These are phyloP conservation scores for Asterionellopsis glacialis DNA, from an alignment of 108 stramenopile genomes.

Conservation along the genomic window DNA sequence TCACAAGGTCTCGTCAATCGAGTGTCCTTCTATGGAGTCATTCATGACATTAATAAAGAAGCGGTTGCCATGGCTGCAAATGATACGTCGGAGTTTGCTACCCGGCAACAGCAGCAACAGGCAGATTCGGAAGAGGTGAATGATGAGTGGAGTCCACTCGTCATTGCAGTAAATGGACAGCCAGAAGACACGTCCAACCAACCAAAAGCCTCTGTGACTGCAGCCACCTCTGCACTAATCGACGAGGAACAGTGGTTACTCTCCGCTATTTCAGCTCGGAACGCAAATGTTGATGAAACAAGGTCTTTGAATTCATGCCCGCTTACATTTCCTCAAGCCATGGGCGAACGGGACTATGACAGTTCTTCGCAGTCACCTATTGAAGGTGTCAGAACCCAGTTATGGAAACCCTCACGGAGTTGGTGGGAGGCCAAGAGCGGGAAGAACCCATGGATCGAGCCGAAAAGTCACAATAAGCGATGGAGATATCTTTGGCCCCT, in stretches of 20 bases:
- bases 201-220: conserved; percentile 13
- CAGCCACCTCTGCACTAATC: conserved; percentile 43
- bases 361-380: conserved; percentile 28
- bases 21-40: conserved; percentile 71
- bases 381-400: conserved; percentile 58
- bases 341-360: conserved; percentile 77
- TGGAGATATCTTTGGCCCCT: conserved; percentile 92
- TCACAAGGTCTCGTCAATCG: conserved; percentile 63
- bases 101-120: conserved; percentile 13
- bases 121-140: conserved; percentile 13
- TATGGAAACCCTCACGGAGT: conserved; percentile 85
- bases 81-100: conserved; percentile 26
- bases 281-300: conserved; percentile 31
- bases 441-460: conserved; percentile 90
- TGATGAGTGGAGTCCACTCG: conserved; percentile 33
- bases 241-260: conserved; percentile 85
- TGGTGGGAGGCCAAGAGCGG: conserved; percentile 92
- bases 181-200: conserved; percentile 1
- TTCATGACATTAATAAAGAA: conserved; percentile 87
- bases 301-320: conserved; percentile 44
- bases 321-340: conserved; percentile 78
- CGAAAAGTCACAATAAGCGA: conserved; percentile 79
- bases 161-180: conserved; percentile 36
- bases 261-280: conserved; percentile 49
- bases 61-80: conserved; percentile 51